phyloP scores from a whole-genome alignment of 306 rosid genomes.

The Medicago arabica region DNA sequence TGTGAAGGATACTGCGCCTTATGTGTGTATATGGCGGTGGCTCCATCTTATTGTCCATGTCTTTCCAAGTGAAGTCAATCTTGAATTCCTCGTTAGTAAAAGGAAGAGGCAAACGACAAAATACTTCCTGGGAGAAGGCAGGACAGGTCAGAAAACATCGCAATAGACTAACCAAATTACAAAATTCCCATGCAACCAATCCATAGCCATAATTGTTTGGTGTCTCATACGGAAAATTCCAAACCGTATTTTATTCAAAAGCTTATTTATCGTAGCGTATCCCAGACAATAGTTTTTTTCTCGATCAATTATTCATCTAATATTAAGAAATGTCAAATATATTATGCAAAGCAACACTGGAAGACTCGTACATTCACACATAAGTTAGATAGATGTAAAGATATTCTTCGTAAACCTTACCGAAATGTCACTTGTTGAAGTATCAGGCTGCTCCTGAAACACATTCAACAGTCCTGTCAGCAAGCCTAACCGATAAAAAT shows the following conservation, averaged over 20 bases:
- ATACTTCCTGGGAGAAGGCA: slow-evolving; percentile 63
- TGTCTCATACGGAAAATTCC: background rate
- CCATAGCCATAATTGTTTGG: background rate
- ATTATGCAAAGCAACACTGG: slow-evolving; percentile 11
- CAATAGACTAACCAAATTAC: slow-evolving; percentile 31
- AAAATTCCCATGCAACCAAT: slow-evolving; percentile 19
- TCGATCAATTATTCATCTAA: slow-evolving; percentile 28
- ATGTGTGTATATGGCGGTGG: slow-evolving; percentile 81
- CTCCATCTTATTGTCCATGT: slow-evolving; percentile 69
- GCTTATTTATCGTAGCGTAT: no score
- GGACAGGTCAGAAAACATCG: slow-evolving; percentile 14
- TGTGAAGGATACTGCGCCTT: slow-evolving; percentile 81
- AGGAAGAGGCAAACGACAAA: slow-evolving; percentile 80
- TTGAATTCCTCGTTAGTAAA: slow-evolving; percentile 78
- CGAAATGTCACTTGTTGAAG: slow-evolving; percentile 64
- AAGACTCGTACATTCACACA: slow-evolving; percentile 24
- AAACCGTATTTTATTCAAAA: no score
- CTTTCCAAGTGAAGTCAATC: slow-evolving; percentile 78
- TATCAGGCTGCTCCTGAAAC: slow-evolving; percentile 91
- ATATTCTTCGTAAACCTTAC: slow-evolving; percentile 54
- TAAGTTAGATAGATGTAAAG: slow-evolving; percentile 29
- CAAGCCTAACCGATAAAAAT: slow-evolving; percentile 89
- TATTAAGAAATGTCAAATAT: slow-evolving; percentile 33
- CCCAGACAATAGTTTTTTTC: no score
- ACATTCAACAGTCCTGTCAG: slow-evolving; percentile 88